Base-by-base conservation (phyloP, 352 stramenopile genomes). In the Phytophthora kernoviae region DNA sequence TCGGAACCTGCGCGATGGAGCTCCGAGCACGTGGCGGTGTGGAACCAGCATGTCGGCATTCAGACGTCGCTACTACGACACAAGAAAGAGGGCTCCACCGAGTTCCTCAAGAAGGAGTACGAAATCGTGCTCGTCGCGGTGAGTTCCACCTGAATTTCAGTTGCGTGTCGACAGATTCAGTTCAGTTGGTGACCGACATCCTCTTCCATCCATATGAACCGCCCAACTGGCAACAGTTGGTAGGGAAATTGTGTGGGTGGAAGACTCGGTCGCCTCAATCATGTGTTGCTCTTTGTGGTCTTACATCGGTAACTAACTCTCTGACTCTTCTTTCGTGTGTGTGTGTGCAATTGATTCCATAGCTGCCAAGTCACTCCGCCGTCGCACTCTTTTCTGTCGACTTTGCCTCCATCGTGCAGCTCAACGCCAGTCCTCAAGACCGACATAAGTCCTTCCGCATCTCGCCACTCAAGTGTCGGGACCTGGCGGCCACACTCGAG, bases 71-170 rank as follows among this genome's bases (percentile, higher is more conserved):
- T 93, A 9, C 64, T 93, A 43, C 66, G 72, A 41, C 73, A 78
- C 65, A 86, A 87, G 56, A 70, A 68, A 59, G 49, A n/a, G 42
- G 1, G 39, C 48, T n/a, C 59, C 12, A 58, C 48, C 26, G 74
- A 88, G 24, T 90, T 84, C 51, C 65, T 87, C n/a, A 77, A 77
- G 58, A 93, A 93, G 37, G 83, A 93, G 36, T 93, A 93, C 73
- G 83, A 93, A 50, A 73, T 93, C 58, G 79, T 93, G 58, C 77
- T 93, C 41, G 83, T 93, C 0, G 83, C 83, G 62, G 77, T 87
- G 58, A 41, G 76, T 78, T 45, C 39, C 27, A 5, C 11, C 4
- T 44, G 10, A 9, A 15, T 7, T 43, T 32, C 41, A 42, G 21
- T 32, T 17, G 20, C 24, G 41, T 33, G 24, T 10, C 39, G 26